Evolutionary conservation across 140 eudicot genomes (phyloP).

Genomic region (Anethum foeniculum): DNA sequence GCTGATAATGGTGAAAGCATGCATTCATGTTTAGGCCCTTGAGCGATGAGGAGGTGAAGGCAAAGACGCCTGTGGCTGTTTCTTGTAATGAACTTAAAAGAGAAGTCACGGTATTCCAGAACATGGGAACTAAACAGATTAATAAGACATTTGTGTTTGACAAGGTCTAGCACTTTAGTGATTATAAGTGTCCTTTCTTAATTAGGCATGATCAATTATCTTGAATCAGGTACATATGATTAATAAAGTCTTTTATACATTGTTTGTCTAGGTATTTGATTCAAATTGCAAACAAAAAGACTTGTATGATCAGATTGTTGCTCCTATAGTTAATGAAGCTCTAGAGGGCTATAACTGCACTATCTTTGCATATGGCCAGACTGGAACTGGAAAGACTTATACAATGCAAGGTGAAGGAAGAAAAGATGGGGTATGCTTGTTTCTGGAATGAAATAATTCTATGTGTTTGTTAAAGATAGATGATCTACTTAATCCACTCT

Average conservation of each 20-base stretch:
- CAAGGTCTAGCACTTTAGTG: slow-evolving; percentile 24
- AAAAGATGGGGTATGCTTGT: slow-evolving; percentile 33
- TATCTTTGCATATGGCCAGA: slow-evolving; percentile 59
- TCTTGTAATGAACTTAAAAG: slow-evolving; percentile 39
- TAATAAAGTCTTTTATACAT: neutral
- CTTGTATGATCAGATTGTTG: slow-evolving; percentile 43
- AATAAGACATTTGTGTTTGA: slow-evolving; percentile 44
- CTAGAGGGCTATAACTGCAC: slow-evolving; percentile 64
- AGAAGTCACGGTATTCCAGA: slow-evolving; percentile 39
- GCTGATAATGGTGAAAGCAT: neutral
- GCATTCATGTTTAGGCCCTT: slow-evolving; percentile 35
- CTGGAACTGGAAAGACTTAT: slow-evolving; percentile 59
- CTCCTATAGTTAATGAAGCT: slow-evolving; percentile 48
- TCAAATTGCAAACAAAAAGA: slow-evolving; percentile 45
- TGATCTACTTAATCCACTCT: neutral
- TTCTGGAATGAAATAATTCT: neutral
- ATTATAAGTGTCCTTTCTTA: neutral
- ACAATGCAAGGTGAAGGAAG: slow-evolving; percentile 68
- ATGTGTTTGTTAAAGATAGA: neutral
- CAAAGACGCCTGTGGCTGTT: slow-evolving; percentile 30
- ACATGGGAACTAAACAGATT: slow-evolving; percentile 43
- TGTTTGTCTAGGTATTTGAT: slow-evolving; percentile 45
- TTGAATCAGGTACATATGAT: neutral
- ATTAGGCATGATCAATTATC: neutral
- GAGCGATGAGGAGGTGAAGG: slow-evolving; percentile 38